phyloP scores from a whole-genome alignment of 2,329 filamentous ascomycete species.

The Aspergillus alliaceus region DNA sequence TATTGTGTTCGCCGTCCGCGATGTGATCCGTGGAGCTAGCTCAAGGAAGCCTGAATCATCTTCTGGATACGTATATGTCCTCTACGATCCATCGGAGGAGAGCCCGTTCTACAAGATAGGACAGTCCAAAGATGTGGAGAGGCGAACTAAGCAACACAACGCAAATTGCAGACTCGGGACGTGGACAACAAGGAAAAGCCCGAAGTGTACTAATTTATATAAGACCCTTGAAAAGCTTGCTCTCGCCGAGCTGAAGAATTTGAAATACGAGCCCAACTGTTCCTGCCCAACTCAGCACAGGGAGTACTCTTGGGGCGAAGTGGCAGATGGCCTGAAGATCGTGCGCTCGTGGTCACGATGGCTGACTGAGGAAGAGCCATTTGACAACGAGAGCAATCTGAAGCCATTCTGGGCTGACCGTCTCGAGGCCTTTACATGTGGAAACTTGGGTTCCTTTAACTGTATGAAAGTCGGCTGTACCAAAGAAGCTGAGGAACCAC shows the following conservation, averaged over 20 bases:
- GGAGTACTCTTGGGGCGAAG: constrained; percentile 11
- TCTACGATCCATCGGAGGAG: constrained; percentile 7
- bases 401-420: constrained; percentile 15
- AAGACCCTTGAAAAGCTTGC: constrained; percentile 13
- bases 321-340: constrained; percentile 4
- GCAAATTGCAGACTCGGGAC: constrained; percentile 6
- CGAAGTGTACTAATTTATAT: no score
- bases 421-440: constrained; percentile 1
- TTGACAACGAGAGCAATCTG: constrained; percentile 5
- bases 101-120: constrained; percentile 13
- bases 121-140: constrained; percentile 7
- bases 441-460: not conserved
- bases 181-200: not conserved
- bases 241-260: constrained; percentile 10
- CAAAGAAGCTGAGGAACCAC: not conserved
- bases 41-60: no score
- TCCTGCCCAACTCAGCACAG: constrained; percentile 3
- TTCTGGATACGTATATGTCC: constrained; percentile 12
- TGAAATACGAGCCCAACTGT: constrained; percentile 8
- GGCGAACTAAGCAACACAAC: constrained; percentile 7
- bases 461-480: no score
- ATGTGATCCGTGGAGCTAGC: not conserved
- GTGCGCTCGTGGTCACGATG: constrained; percentile 14
- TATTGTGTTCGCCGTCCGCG: not conserved
- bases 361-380: constrained; percentile 12